phyloP scores from a whole-genome alignment of 2,329 filamentous ascomycete genomes.

The Trichoderma pleuroti region DNA sequence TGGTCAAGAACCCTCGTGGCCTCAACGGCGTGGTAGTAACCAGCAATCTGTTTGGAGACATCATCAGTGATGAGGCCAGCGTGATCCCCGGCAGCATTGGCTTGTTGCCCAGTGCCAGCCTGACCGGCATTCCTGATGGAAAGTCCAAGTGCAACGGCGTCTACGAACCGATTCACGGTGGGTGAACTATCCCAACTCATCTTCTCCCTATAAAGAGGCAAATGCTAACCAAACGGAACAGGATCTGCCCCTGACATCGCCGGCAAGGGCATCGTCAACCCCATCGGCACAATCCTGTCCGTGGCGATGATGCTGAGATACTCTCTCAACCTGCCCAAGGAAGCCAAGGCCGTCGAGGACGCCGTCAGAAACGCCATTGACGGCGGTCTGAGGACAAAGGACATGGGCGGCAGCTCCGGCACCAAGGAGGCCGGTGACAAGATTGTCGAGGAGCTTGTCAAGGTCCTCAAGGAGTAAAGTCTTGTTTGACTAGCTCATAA shows the following conservation, averaged over 20 bases:
- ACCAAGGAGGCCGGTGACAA: constrained; percentile 76
- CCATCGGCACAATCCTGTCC: constrained; percentile 85
- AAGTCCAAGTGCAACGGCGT: constrained; percentile 86
- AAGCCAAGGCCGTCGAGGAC: constrained; percentile 75
- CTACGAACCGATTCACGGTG: constrained; percentile 96
- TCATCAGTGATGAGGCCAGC: constrained; percentile 91
- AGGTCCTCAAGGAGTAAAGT: constrained; percentile 52
- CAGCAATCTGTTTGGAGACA: constrained; percentile 93
- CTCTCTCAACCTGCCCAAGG: constrained; percentile 73
- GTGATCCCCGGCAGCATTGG: constrained; percentile 91
- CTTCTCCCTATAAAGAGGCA: too few relatives aligned
- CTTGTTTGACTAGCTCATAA: background rate
- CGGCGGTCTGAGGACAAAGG: constrained; percentile 71
- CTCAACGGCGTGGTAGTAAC: constrained; percentile 91
- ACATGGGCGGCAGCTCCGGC: constrained; percentile 73
- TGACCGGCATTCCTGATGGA: constrained; percentile 82
- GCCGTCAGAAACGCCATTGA: constrained; percentile 80
- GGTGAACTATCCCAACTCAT: constrained; percentile 21
- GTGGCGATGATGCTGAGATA: constrained; percentile 96
- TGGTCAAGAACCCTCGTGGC: constrained; percentile 87
- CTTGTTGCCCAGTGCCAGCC: constrained; percentile 79
- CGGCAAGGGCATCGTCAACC: constrained; percentile 87
- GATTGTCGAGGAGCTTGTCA: constrained; percentile 66
- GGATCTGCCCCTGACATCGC: constrained; percentile 91
- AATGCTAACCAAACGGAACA: constrained; percentile 29